Base-by-base conservation (phyloP, 2,329 filamentous ascomycete species). In the Ploettnerulaceae sp. region DNA sequence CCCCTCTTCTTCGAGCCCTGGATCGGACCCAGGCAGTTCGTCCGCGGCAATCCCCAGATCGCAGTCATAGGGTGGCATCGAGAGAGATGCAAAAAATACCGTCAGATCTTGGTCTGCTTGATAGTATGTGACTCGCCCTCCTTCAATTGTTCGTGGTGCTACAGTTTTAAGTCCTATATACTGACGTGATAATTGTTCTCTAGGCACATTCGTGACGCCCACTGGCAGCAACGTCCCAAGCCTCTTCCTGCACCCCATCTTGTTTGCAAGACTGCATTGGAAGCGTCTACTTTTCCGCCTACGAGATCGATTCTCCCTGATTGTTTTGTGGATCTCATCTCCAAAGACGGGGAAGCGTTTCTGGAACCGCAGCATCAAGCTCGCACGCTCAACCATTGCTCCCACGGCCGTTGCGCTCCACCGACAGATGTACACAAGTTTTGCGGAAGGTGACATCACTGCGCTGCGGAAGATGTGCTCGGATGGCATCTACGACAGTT, bases 321-420 rank as follows among this genome's bases (percentile, higher is more conserved):
- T 53, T 14, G 28, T 54, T 7, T 31, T 59, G 5, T 57, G 54
- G 28, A 45, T 35, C n/a, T 46, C 50, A 3, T 52, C 55, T 6
- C 57, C 55, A 4, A 22, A 29, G 8, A 17, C 22, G 14, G 40
- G 44, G 22, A 49, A 43, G 28, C 40, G 47, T 14, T 51, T 51
- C 24, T 48, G 49, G 26, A 52, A 38, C 15, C 50, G 53, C 14
- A 59, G 57, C n/a, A 71, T 73, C 60, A 69, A 72, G 57, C 60
- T 73, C 20, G 56, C 65, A 20, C 69, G 68, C 11, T 55, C 64
- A 17, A 60, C 64, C 42, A 67, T 77, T 36, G 63, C 70, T 7
- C 72, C 77, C 1, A 71, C 72, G 1, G 82, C 81, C 24, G 73
- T 76, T 57, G 71, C 69, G 15, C 67, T 85, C 58, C 81, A 87